Evolutionary conservation across 176 grass and related monocot species (phyloP).

Genomic region (Raddia guianensis): DNA sequence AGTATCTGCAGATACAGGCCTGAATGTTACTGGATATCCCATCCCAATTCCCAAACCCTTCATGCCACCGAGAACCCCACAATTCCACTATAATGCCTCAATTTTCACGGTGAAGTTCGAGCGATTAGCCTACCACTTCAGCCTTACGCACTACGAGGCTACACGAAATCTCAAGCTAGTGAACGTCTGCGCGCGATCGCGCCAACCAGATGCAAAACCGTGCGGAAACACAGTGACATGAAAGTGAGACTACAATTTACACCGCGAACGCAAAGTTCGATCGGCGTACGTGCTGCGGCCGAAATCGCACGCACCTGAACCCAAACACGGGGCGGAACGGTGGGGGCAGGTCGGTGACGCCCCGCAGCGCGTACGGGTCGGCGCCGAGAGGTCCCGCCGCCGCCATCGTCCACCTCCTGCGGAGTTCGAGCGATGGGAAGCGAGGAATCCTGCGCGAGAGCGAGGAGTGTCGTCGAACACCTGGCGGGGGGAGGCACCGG

Average conservation of each 20-base stretch:
- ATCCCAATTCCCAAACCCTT: neutral
- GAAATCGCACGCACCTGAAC: conserved; percentile 65
- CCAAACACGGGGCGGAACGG: conserved; percentile 65
- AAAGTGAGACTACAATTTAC: conserved; percentile 7
- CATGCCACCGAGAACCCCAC: neutral
- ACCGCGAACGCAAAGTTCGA: neutral
- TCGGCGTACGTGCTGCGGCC: neutral
- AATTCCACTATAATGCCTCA: neutral
- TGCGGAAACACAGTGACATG: neutral
- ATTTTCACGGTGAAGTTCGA: neutral
- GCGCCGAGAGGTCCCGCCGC: conserved; percentile 55
- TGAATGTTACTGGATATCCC: neutral
- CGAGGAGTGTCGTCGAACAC: conserved; percentile 38
- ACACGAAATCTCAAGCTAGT: neutral
- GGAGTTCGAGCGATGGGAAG: conserved; percentile 9
- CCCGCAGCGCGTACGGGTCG: conserved; percentile 68
- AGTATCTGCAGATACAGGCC: conserved; percentile 61
- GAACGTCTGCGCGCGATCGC: neutral
- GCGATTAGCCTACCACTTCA: neutral
- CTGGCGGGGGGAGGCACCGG: conserved; percentile 11
- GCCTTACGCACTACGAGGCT: neutral
- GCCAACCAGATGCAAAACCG: neutral
- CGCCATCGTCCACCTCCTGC: conserved; percentile 27
- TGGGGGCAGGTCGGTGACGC: conserved; percentile 67
- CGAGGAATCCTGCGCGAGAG: neutral